Percentiles rank a stretch among this genome's conserved stretches.
These are phyloP conservation scores for Diaporthe batatas DNA, from an alignment of 2,329 filamentous ascomycete species.

Conservation along the genomic window DNA sequence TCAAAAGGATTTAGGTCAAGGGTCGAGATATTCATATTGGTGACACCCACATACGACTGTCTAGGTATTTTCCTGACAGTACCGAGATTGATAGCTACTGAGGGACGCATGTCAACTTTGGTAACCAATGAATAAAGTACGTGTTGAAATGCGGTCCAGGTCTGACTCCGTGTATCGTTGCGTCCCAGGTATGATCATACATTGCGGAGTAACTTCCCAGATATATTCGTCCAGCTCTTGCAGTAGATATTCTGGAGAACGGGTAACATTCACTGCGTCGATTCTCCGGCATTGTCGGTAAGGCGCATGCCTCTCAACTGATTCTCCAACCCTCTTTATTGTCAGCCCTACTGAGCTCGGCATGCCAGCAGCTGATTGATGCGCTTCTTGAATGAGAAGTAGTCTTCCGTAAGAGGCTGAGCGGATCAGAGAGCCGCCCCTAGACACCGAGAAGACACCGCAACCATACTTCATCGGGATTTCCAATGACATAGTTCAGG, in stretches of 20 bases:
- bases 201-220: too few species aligned
- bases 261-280: background rate
- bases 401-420: background rate
- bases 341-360: background rate
- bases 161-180: too few species aligned
- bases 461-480: background rate
- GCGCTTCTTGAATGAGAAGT: background rate
- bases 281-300: background rate
- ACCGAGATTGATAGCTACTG: background rate
- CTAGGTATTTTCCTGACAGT: background rate
- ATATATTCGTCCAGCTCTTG: background rate
- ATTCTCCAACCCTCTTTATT: background rate
- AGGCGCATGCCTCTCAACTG: background rate
- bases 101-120: background rate
- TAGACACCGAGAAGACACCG: background rate
- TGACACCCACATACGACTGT: too few species aligned
- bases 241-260: background rate
- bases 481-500: background rate
- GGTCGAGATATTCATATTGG: background rate
- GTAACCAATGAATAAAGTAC: too few species aligned
- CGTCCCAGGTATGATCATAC: background rate
- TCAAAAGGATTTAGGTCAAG: background rate
- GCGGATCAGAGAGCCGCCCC: background rate
- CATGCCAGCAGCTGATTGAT: constrained; percentile 6
- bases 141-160: background rate